These are phyloP conservation scores for Ramalina peruviana DNA, from an alignment of 495 filamentous ascomycete species.

Conservation along the genomic window DNA sequence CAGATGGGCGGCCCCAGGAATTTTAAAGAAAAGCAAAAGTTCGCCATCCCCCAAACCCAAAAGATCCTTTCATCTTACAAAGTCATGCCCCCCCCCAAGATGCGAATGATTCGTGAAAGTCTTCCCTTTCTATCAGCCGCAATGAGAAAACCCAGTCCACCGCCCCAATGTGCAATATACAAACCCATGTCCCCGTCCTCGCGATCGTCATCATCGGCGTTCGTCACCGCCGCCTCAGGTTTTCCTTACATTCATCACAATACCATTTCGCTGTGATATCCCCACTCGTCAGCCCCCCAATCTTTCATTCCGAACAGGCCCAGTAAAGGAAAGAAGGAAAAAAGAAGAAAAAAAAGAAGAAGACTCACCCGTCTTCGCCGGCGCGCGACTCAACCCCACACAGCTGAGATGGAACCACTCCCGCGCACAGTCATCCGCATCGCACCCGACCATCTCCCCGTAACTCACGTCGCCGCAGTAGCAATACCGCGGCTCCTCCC, in stretches of 20 bases:
- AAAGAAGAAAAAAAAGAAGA: conserved; percentile 6
- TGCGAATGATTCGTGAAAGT: background rate
- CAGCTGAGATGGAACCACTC: conserved; percentile 98
- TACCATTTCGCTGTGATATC: conserved; percentile 71
- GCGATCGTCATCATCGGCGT: background rate
- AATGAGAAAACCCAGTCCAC: too few relatives aligned
- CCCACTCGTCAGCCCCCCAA: background rate
- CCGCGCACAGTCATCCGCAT: conserved; percentile 67
- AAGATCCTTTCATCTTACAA: too few relatives aligned
- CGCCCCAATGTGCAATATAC: background rate
- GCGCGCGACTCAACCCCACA: conserved; percentile 75
- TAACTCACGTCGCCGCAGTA: conserved; percentile 89
- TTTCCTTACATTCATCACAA: conserved; percentile 73
- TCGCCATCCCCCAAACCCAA: too few relatives aligned
- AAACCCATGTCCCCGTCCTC: background rate
- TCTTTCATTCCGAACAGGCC: background rate
- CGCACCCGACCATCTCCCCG: conserved; percentile 97
- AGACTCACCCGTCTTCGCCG: conserved; percentile 65
- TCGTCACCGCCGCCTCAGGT: conserved; percentile 29
- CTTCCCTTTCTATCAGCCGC: too few relatives aligned
- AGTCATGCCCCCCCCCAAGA: too few relatives aligned
- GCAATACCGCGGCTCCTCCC: conserved; percentile 78
- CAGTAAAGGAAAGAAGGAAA: background rate
- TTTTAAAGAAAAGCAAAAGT: too few relatives aligned
- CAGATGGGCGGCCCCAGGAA: too few relatives aligned